phyloP scores from a whole-genome alignment of 345 rosid genomes.

The Bruguiera gymnorhiza region DNA sequence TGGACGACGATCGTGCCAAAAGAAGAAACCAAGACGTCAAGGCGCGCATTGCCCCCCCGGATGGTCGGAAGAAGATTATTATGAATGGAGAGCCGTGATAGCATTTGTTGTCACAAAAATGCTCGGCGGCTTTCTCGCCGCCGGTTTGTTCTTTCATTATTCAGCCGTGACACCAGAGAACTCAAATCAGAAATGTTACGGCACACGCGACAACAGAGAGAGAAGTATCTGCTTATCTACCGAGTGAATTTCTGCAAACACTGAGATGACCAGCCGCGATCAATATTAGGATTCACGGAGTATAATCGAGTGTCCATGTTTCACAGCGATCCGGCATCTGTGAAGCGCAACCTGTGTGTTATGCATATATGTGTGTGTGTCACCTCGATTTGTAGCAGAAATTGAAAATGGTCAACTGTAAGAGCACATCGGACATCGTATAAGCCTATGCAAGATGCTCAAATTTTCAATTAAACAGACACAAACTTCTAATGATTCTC shows the following conservation, averaged over 20 bases:
- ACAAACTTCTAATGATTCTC: too few relatives aligned
- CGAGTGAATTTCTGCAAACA: conserved; percentile 24
- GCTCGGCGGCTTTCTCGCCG: background rate
- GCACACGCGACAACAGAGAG: conserved; percentile 6
- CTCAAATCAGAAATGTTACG: background rate
- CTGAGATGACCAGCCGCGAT: background rate
- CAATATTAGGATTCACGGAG: background rate
- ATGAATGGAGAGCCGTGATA: background rate
- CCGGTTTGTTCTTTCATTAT: conserved; percentile 16
- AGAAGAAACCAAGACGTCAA: too few relatives aligned
- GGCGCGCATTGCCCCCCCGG: too few relatives aligned
- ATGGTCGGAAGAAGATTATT: background rate
- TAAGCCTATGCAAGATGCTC: too few relatives aligned
- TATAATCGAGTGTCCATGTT: background rate
- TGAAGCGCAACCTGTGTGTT: background rate
- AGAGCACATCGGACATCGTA: background rate
- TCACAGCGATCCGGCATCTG: background rate
- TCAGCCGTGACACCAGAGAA: background rate
- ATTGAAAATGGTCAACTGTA: background rate
- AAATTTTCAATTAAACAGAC: too few relatives aligned
- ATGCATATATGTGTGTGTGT: background rate
- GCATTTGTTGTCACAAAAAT: conserved; percentile 7
- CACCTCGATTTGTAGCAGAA: background rate
- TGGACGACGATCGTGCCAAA: too few relatives aligned
- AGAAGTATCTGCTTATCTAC: conserved; percentile 9